Evolutionary conservation across 176 grass and related monocot species (phyloP).

Genomic region (Microstegium vimineum): DNA sequence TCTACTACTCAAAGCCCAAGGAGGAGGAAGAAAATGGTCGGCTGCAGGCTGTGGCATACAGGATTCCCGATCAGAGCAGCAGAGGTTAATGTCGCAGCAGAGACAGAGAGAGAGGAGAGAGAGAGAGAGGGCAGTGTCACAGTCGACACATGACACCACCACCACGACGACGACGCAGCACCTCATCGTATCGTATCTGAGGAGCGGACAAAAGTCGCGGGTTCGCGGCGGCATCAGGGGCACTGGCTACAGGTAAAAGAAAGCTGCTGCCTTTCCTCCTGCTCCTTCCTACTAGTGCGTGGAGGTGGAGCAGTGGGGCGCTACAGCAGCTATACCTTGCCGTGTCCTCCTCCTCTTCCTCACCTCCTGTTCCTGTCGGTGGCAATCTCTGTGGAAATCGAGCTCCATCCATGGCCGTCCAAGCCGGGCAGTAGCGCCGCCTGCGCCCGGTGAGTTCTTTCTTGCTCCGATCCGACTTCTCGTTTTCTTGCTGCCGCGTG

Average conservation of each 20-base stretch:
- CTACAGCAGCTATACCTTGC: conserved; percentile 9
- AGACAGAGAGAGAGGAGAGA: too few relatives aligned
- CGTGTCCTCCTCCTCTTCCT: background rate
- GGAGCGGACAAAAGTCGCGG: conserved; percentile 15
- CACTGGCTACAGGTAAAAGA: conserved; percentile 12
- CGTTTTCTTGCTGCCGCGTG: background rate
- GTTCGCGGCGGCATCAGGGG: conserved; percentile 19
- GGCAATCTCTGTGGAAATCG: background rate
- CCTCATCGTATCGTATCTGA: conserved; percentile 15
- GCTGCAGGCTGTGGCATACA: background rate
- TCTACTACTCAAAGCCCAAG: background rate
- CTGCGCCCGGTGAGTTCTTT: conserved; percentile 20
- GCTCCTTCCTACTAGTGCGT: conserved; percentile 11
- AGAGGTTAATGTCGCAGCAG: conserved; percentile 1
- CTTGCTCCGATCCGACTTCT: background rate
- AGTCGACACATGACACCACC: conserved; percentile 33
- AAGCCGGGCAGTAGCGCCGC: conserved; percentile 3
- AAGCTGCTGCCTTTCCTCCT: conserved; percentile 23
- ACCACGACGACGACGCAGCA: background rate
- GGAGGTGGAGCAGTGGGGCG: conserved; percentile 20
- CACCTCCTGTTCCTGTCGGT: background rate
- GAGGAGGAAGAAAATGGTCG: background rate
- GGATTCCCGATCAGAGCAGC: background rate
- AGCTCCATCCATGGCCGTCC: conserved; percentile 32
- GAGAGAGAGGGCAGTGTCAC: conserved; percentile 31